Evolutionary conservation across 371 early-diverging fungal genomes (phyloP).

Genomic region (Funneliformis caledonium): DNA sequence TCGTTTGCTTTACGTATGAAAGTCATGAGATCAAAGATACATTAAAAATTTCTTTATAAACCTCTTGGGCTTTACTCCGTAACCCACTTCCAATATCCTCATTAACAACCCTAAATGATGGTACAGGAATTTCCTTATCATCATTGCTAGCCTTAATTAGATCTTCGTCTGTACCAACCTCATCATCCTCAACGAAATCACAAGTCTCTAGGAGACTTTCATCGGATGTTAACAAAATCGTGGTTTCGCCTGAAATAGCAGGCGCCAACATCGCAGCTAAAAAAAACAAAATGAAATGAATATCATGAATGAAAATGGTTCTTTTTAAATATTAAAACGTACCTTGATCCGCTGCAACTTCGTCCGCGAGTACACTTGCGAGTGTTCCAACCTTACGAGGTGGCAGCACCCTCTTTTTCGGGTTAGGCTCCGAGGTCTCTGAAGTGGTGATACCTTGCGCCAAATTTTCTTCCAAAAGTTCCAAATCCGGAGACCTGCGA

Average conservation of each 20-base stretch:
- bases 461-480: neutral
- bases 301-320: neutral
- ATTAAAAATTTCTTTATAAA: neutral
- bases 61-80: slow-evolving; percentile 39
- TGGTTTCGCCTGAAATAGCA: neutral
- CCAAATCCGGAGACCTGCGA: neutral
- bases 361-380: slow-evolving; percentile 16
- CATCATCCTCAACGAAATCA: slow-evolving; percentile 19
- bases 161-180: neutral
- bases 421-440: neutral
- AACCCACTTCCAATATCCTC: slow-evolving; percentile 35
- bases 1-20: neutral
- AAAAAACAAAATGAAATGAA: neutral
- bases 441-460: neutral
- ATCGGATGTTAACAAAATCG: slow-evolving; percentile 4
- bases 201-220: slow-evolving; percentile 16
- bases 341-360: slow-evolving; percentile 19
- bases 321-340: neutral
- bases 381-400: slow-evolving; percentile 24
- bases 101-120: slow-evolving; percentile 4
- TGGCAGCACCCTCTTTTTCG: slow-evolving; percentile 14
- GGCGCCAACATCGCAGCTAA: neutral
- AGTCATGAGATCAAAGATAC: neutral
- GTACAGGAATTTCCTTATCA: slow-evolving; percentile 2
- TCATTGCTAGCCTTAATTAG: neutral